Evolutionary conservation across 2,329 filamentous ascomycete species (phyloP), one percentile per base, ranked within the genome.

Genomic region (Hirsutella rhossiliensis): DNA sequence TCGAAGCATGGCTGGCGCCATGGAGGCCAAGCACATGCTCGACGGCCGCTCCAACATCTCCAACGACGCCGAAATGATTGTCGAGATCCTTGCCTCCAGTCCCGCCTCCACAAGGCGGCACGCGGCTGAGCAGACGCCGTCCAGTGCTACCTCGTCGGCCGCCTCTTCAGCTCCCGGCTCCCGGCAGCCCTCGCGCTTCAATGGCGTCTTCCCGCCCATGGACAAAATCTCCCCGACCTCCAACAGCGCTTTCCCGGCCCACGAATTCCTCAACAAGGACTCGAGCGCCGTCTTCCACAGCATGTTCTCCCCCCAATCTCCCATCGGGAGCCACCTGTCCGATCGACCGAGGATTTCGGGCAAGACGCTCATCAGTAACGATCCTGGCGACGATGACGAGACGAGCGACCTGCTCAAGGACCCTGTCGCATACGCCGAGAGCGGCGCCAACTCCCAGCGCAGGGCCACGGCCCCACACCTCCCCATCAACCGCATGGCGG

Each of bases 271-370:
- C n/a, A 72, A 73, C 42, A 37, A 37, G 15, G 78, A 80, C 29
- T 63, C 67, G 4, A 37, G 34, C n/a, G 59, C 65, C 15, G 67
- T 71, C 46, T 78, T 78, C 52, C 76, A 80, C 50, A 78, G 68
- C 48, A 63, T 86, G 23, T 88, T 87, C 62, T 83, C 81, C 12
- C 78, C 82, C 1, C 82, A 84, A 52, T 87, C 83, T 6, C 83
- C 83, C 1, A 80, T 87, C 44, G 80, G 78, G 37, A 83, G 80
- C 55, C 76, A 82, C 43, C 68, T 83, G n/a, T 68, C 69, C n/a
- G 79, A 81, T 47, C 69, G 73, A 41, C 64, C 69, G 15, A 71
- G 77, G 45, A 69, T 76, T 32, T 75, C 77, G 3, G 81, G 84
- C 52, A 87, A 87, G 61, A 76, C 78, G 3, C 67, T 87, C 42